Base-by-base conservation (phyloP, 2,329 filamentous ascomycete genomes). In the Cryphonectria radicalis region DNA sequence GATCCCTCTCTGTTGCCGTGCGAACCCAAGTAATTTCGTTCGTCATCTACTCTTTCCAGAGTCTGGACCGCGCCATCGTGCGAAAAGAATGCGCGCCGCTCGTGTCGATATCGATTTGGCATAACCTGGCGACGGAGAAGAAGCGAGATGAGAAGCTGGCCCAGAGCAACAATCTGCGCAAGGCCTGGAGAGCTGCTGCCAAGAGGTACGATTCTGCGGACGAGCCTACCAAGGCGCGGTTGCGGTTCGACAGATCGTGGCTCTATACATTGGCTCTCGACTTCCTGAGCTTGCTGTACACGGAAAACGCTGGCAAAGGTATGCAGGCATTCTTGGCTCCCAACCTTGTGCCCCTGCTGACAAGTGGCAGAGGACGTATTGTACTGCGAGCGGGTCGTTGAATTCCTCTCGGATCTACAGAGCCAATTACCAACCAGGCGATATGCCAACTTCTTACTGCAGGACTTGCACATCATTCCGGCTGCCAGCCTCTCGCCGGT, bases 41-140 rank as follows among this genome's bases (percentile, higher is more conserved):
- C 81, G 87, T 98, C 73, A 97, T 97, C 66, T 90, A 91, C 75
- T 93, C 95, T 50, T 99, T 98, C 79, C 95, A 98, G 80, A 98
- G 94, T 63, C 86, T 99, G 43, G 97, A 99, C 80, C 95, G 91
- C 78, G 88, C 89, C 53, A 88, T 97, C 70, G 93, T 99, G 66
- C 91, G 96, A 74, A 98, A 98, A 80, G 96, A 99, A 84, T 98
- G 96, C 81, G 96, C 95, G 8, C 94, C 97, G 1, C 84, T 99
- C 67, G 95, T 99, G 28, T 96, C 94, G 17, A 97, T 99, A 76
- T 92, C 93, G 0, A 94, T 96, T 76, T 99, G 96, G 96, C 93
- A 98, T 77, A 97, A 97, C 78, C 83, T 99, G 53, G 92, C 93
- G 42, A 92, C 88, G 70, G 94, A 97, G 46, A 86, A 88, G 71